Conservation (phyloP, 108 stramenopile genomes). For the Skeletonema marinoi region DNA sequence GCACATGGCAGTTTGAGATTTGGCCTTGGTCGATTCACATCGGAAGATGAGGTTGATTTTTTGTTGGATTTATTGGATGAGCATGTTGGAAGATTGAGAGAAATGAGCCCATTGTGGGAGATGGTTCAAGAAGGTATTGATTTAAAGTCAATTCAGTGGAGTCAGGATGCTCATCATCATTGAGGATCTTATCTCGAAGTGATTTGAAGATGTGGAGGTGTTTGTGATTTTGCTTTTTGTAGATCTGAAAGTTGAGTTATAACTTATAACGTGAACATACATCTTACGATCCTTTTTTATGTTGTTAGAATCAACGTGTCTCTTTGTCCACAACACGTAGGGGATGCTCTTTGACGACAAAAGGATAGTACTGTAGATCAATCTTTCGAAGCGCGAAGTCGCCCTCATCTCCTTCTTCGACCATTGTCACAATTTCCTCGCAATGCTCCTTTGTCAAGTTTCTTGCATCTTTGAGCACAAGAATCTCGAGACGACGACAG, state of each 20-base stretch:
- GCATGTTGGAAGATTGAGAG: conserved; percentile 94
- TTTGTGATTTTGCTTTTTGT: neutral
- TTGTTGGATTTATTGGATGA: conserved; percentile 89
- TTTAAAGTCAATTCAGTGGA: conserved; percentile 97
- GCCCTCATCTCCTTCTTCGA: conserved; percentile 1
- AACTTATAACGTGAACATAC: neutral
- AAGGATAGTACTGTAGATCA: conserved; percentile 4
- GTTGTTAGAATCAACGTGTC: neutral
- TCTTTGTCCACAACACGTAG: conserved; percentile 1
- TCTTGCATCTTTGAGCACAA: conserved; percentile 6
- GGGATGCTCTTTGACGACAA: conserved; percentile 2
- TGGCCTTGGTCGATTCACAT: conserved; percentile 96
- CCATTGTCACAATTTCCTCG: neutral
- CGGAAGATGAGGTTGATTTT: conserved; percentile 96
- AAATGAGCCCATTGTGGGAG: conserved; percentile 99
- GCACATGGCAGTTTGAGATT: conserved; percentile 98
- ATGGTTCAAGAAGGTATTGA: conserved; percentile 99
- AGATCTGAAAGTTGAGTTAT: neutral
- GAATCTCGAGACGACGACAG: conserved; percentile 11
- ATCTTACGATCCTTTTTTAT: too few species aligned
- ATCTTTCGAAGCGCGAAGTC: conserved; percentile 20
- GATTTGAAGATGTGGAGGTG: neutral
- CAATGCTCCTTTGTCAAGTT: neutral
- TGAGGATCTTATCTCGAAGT: neutral
- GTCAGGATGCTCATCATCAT: conserved; percentile 93